Evolutionary conservation across 164 flowering plant species (phyloP).

Genomic region (Chloranthus sessilifolius): DNA sequence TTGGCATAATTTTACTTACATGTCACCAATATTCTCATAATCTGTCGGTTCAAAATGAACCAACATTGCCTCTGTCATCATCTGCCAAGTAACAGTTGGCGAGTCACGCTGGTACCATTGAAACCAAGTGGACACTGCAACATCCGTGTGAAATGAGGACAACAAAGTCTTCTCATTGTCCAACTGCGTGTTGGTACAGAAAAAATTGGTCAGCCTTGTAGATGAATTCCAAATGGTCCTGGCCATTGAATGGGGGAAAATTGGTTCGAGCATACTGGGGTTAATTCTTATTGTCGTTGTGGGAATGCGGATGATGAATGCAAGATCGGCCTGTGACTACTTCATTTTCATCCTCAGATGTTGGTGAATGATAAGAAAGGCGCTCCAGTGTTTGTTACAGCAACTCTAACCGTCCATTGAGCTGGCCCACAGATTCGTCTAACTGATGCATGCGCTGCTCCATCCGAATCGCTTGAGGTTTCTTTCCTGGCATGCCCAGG

Average conservation of each 20-base stretch:
- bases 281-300: too few species aligned
- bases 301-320: too few species aligned
- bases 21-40: conserved; percentile 1
- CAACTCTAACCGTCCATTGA: too few species aligned
- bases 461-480: too few species aligned
- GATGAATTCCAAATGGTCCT: neutral
- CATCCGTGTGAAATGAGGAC: neutral
- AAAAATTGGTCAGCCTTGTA: neutral
- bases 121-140: neutral
- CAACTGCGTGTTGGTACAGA: neutral
- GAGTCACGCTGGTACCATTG: neutral
- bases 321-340: too few species aligned
- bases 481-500: too few species aligned
- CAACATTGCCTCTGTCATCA: neutral
- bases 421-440: too few species aligned
- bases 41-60: neutral
- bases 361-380: too few species aligned
- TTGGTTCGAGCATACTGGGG: neutral
- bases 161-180: neutral
- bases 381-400: too few species aligned
- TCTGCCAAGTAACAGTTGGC: neutral
- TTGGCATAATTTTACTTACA: neutral
- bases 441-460: too few species aligned
- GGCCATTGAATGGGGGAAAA: neutral
- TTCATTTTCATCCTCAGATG: too few species aligned